These are phyloP conservation scores for Cucurbita pepo DNA, from an alignment of 306 rosid genomes.

Conservation along the genomic window DNA sequence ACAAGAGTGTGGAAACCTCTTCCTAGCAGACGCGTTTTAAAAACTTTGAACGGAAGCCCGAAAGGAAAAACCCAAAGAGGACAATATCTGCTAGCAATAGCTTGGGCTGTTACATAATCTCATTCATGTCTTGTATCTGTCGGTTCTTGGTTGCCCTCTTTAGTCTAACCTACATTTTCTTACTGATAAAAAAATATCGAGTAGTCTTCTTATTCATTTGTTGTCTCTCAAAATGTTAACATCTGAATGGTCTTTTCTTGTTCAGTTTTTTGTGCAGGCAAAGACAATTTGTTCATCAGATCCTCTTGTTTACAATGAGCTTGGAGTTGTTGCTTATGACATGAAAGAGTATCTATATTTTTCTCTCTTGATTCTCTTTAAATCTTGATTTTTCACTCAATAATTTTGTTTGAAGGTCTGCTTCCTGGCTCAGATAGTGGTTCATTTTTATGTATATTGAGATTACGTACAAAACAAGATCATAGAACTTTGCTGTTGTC, in stretches of 20 bases:
- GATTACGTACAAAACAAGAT: neutral
- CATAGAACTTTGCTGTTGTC: neutral
- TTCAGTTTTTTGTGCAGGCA: slow-evolving; percentile 75
- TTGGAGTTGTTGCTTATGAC: slow-evolving; percentile 92
- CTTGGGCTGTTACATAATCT: no score
- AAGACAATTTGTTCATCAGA: slow-evolving; percentile 76
- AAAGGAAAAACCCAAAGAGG: no score
- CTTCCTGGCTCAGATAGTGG: neutral
- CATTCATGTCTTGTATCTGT: no score
- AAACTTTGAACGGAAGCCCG: no score
- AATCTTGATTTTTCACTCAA: neutral
- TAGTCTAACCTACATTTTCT: no score
- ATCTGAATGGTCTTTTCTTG: slow-evolving; percentile 12
- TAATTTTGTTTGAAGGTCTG: neutral
- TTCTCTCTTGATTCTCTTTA: neutral
- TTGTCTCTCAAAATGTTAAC: no score
- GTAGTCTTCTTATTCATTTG: no score
- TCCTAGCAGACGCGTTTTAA: no score
- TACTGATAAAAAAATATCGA: no score
- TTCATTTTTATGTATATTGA: neutral
- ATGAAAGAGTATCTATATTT: slow-evolving; percentile 68
- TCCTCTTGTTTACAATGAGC: slow-evolving; percentile 89
- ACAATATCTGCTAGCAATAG: no score
- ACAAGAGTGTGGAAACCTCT: no score
- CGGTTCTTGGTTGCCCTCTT: no score